Base-by-base conservation (phyloP, 2,329 filamentous ascomycete genomes). In the Fonsecaea nubica region DNA sequence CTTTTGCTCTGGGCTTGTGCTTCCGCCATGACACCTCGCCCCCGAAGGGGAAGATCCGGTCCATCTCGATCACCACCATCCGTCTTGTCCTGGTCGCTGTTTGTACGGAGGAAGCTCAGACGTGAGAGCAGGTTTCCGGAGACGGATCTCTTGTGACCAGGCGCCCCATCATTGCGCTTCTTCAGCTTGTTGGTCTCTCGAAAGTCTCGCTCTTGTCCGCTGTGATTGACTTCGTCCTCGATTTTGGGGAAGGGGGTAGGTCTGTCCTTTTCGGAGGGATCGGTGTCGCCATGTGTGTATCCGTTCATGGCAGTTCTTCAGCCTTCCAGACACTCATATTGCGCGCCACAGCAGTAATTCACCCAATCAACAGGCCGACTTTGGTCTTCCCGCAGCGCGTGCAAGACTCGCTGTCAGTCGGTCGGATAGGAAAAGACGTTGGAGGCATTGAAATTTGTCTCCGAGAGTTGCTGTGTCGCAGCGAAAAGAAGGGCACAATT, bases 101-200 rank as follows among this genome's bases (percentile, higher is more conserved):
- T 77, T 63, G 79, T 77, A 55, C 88, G 86, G 69, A 93, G 80
- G 75, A 93, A 92, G 48, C 89, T 87, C 61, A 94, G 82, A 70
- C 85, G 87, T 48, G 89, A 89, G 35, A 94, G 80, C 52, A 93
- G 81, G 66, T 87, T 86, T 38, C 87, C 87, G 32, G 88, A 90
- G 58, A 86, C 78, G 72, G 80, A 87, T 75, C 86, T 82, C 74
- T 80, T 82, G 76, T 86, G 81, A n/a, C 56, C 58, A 32, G 64
- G 61, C 6, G 53, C 38, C 2, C 62, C 62, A n/a, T 70, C 68
- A 32, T 45, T 48, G 4, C 62, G 58, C 58, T 58, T 65, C 61
- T 66, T 71, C 18, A 58, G 32, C 48, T 67, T 69, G 30, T 58
- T 61, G 36, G 18, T 58, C 42, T 68, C 68, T 12, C 58, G 64